Conservation (phyloP, 78 protist genomes). For the Dictyostelium citrinum region DNA sequence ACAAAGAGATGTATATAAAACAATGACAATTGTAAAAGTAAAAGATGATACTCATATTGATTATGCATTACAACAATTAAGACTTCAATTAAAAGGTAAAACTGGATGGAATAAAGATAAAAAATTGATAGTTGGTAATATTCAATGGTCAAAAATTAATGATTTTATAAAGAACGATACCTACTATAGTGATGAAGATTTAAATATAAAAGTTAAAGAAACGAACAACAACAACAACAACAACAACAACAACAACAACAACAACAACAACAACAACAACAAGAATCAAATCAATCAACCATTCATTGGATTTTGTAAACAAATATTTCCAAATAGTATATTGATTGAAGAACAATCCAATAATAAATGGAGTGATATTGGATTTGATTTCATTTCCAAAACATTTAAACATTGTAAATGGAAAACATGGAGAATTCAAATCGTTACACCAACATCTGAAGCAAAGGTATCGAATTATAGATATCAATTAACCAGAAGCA, state of each 20-base stretch:
- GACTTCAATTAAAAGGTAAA: neutral
- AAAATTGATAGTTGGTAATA: neutral
- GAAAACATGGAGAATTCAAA: conserved; percentile 19
- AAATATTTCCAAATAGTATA: conserved; percentile 19
- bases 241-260: neutral
- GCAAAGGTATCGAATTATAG: no score
- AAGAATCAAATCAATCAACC: neutral
- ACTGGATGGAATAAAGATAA: conserved; percentile 16
- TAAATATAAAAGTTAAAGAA: neutral
- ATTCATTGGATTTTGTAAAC: conserved; percentile 15
- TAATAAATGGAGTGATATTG: neutral
- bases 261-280: neutral
- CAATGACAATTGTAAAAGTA: neutral
- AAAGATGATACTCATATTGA: neutral
- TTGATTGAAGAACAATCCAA: neutral
- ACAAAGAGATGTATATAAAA: neutral
- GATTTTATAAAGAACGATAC: neutral
- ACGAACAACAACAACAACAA: neutral
- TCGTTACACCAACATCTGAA: neutral
- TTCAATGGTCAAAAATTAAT: neutral
- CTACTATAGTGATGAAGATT: neutral
- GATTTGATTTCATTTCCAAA: neutral
- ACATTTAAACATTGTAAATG: neutral
- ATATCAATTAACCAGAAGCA: neutral
- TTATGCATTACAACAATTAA: neutral